A percentile compares a stretch with the other conserved stretches of the same genome.
These are phyloP conservation scores for Nissolia schottii DNA, from an alignment of 306 rosid species.

Conservation along the genomic window DNA sequence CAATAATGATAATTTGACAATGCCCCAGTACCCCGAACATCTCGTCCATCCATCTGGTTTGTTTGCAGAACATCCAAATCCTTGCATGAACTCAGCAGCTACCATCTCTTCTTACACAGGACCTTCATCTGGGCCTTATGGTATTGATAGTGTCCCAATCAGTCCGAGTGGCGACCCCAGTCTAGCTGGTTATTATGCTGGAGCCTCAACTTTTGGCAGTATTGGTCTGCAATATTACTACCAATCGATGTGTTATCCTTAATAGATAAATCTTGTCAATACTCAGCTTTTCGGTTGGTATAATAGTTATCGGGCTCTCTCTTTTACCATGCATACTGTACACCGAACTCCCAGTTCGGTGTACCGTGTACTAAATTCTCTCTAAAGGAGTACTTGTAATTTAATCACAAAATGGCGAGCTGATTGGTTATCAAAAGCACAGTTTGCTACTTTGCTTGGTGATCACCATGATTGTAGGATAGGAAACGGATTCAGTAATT, in stretches of 20 bases:
- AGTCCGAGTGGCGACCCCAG: conserved; percentile 47
- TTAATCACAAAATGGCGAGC: too few species aligned
- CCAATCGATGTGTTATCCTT: conserved; percentile 54
- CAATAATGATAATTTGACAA: conserved; percentile 25
- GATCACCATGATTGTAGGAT: conserved; percentile 29
- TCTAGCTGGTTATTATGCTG: conserved; percentile 44
- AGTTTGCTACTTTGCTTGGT: conserved; percentile 25
- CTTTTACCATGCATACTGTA: too few species aligned
- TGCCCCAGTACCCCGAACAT: conserved; percentile 41
- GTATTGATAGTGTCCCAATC: conserved; percentile 43
- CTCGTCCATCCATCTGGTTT: conserved; percentile 47
- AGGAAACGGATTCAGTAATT: conserved; percentile 27
- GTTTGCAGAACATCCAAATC: conserved; percentile 42
- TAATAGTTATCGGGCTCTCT: too few species aligned
- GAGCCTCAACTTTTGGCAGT: conserved; percentile 41
- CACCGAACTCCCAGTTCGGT: too few species aligned
- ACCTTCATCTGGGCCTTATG: conserved; percentile 49
- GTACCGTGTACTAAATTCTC: too few species aligned
- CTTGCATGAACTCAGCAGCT: conserved; percentile 40
- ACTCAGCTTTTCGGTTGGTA: conserved; percentile 33
- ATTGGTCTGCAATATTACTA: conserved; percentile 38
- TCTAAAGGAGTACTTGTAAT: too few species aligned
- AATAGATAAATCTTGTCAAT: conserved; percentile 35
- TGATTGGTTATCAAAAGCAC: conserved; percentile 20
- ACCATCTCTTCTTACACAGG: conserved; percentile 39